These are phyloP conservation scores for Talaromyces liani DNA, from an alignment of 495 filamentous ascomycete species.

Conservation along the genomic window DNA sequence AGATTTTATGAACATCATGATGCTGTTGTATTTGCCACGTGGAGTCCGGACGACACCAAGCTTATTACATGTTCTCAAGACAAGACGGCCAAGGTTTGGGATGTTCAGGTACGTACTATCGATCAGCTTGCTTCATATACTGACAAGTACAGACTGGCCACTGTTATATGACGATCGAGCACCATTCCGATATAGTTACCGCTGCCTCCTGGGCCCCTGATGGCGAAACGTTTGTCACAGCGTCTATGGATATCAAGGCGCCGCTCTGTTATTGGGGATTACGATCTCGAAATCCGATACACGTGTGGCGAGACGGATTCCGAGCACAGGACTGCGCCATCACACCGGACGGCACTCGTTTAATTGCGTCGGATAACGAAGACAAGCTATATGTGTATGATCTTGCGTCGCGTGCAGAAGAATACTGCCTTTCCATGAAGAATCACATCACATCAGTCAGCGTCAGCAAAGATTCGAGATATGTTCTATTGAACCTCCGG, in stretches of 20 bases:
- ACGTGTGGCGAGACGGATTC: slow-evolving; percentile 60
- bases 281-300: slow-evolving; percentile 42
- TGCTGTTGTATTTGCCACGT: slow-evolving; percentile 68
- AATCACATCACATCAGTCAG: slow-evolving; percentile 66
- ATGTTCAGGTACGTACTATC: slow-evolving; percentile 53
- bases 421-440: slow-evolving; percentile 62
- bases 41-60: slow-evolving; percentile 86
- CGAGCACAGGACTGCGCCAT: slow-evolving; percentile 79
- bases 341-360: slow-evolving; percentile 66
- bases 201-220: slow-evolving; percentile 80
- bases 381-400: slow-evolving; percentile 75
- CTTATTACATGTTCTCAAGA: slow-evolving; percentile 77
- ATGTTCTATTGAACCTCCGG: slow-evolving; percentile 75
- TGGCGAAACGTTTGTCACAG: slow-evolving; percentile 70
- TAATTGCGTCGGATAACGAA: slow-evolving; percentile 70
- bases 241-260: slow-evolving; percentile 60
- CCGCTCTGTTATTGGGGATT: slow-evolving; percentile 62
- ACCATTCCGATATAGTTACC: slow-evolving; percentile 74
- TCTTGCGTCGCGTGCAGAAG: slow-evolving; percentile 60
- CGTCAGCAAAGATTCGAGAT: slow-evolving; percentile 70
- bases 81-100: slow-evolving; percentile 69
- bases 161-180: slow-evolving; percentile 53
- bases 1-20: slow-evolving; percentile 55
- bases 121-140: not conserved
- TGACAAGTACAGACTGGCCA: slow-evolving; percentile 53